These are phyloP conservation scores for Tolypocladium ophioglossoides DNA, from an alignment of 2,329 filamentous ascomycete species.

Conservation along the genomic window DNA sequence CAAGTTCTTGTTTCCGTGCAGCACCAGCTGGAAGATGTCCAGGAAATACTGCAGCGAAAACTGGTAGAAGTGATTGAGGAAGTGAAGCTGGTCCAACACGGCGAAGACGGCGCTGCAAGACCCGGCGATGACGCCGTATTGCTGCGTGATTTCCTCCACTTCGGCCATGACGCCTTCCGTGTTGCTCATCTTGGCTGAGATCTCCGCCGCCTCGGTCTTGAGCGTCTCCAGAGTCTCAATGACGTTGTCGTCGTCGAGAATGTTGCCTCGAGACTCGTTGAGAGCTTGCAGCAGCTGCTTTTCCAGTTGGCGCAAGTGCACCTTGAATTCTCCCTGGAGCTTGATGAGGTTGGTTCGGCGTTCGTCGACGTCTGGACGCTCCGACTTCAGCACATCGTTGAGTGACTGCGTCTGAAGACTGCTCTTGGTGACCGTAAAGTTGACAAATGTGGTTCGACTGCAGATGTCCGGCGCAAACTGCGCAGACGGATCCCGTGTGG, in stretches of 20 bases:
- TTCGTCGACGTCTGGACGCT: constrained; percentile 94
- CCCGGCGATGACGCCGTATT: constrained; percentile 86
- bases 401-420: constrained; percentile 96
- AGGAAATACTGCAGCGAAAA: constrained; percentile 98
- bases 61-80: constrained; percentile 98
- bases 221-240: constrained; percentile 96
- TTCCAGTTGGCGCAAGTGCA: constrained; percentile 92
- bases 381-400: constrained; percentile 94
- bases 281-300: constrained; percentile 88
- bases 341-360: constrained; percentile 95
- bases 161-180: constrained; percentile 98
- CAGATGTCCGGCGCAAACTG: constrained; percentile 94
- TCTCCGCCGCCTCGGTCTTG: constrained; percentile 95
- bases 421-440: constrained; percentile 98
- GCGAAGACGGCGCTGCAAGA: constrained; percentile 97
- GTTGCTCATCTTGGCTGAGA: constrained; percentile 90
- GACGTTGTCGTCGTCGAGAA: constrained; percentile 94
- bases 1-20: constrained; percentile 68
- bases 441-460: constrained; percentile 97
- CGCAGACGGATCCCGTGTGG: constrained; percentile 90
- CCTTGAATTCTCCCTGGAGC: constrained; percentile 96
- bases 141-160: constrained; percentile 87
- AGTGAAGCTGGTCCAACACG: constrained; percentile 91
- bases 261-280: constrained; percentile 95
- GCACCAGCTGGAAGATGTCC: constrained; percentile 90